Evolutionary conservation across 1,284 basidiomycete species (phyloP), one percentile per base, ranked within the genome.

Genomic region (Kwoniella shivajii): DNA sequence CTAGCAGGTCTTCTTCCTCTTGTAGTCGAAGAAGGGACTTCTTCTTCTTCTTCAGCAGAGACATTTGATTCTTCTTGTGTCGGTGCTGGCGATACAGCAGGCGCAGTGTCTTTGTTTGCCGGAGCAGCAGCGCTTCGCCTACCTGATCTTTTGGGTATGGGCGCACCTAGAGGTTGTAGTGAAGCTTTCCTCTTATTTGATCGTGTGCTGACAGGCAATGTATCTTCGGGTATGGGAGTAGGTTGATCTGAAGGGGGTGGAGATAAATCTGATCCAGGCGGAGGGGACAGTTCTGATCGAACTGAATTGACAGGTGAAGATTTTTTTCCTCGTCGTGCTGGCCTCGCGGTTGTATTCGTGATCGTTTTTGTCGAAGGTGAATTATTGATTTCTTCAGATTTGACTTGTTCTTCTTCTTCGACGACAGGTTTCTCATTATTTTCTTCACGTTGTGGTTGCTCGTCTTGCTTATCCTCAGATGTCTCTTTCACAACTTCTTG

Each of bases 121-220:
- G 38, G 20, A 13, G 49, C 16, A 38, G 62, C 51, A 14, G 54
- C 49, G 41, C 58, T 59, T 26, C 67, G 54, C 16, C 65, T 52
- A 11, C 54, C 56, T 14, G 43, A 26, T 16, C 66, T 50, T 51
- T 73, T 73, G 1, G 63, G 43, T 4, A 59, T 37, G 14, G 68
- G 72, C 4, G 49, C 63, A 26, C 56, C 66, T 2, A 57, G 50
- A 24, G 67, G 60, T 44, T 56, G 62, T 11, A 53, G 50, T 6
- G 42, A 36, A 1, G 68, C 67, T 57, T 72, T 74, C 20, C 72
- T 56, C 52, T 74, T 74, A 29, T 60, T 59, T 1, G 48, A 45
- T n/a, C 69, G 60, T 1, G 61, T 58, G 7, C 44, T 50, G 33
- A 30, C 18, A 3, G 52, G 34, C 20, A 47, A n/a, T 7, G 50